A percentile compares a stretch with the other conserved stretches of the same genome.
These are phyloP conservation scores for Citrus cavaleriei DNA, from an alignment of 345 rosid species.

Conservation along the genomic window DNA sequence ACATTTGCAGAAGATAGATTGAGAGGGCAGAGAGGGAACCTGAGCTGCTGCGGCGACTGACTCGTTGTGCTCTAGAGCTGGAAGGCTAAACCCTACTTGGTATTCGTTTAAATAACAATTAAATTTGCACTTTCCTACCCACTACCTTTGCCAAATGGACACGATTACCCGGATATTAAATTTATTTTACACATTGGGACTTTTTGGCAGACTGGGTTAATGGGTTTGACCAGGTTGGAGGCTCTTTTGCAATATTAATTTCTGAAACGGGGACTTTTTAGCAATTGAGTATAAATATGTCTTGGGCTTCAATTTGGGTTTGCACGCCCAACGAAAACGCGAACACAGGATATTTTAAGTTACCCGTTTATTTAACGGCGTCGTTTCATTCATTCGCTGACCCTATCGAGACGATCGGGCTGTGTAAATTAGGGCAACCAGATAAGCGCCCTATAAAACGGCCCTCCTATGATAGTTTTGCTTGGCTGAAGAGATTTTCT, in stretches of 20 bases:
- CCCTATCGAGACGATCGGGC: too few species aligned
- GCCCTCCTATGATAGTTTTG: too few species aligned
- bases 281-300: not conserved
- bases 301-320: not conserved
- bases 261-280: not conserved
- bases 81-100: constrained; percentile 10
- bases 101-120: constrained; percentile 8
- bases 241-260: not conserved
- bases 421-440: too few species aligned
- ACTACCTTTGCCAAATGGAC: not conserved
- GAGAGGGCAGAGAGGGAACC: not conserved
- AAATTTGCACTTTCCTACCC: not conserved
- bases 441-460: too few species aligned
- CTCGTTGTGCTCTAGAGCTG: not conserved
- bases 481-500: too few species aligned
- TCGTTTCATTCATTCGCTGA: not conserved
- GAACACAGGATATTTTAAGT: too few species aligned
- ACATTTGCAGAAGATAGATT: not conserved
- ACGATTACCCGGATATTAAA: not conserved
- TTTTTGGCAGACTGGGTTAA: not conserved
- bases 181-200: not conserved
- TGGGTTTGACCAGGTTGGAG: not conserved
- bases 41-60: constrained; percentile 23
- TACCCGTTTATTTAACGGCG: not conserved
- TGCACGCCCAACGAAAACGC: not conserved